These are phyloP conservation scores for Capsicum baccatum DNA, from an alignment of 257 asterid genomes.

Conservation along the genomic window DNA sequence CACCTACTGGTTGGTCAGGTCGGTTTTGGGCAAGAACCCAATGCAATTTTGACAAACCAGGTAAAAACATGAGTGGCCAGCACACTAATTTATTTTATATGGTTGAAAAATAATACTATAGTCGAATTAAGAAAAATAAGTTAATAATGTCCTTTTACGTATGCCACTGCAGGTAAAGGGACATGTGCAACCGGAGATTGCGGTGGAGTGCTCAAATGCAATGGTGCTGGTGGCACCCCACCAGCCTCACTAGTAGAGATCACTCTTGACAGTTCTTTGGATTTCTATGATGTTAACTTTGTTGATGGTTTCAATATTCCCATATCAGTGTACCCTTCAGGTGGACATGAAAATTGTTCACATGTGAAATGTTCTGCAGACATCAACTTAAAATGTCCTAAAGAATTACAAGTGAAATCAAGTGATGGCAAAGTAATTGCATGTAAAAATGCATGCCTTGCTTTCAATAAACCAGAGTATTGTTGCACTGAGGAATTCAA, in stretches of 20 bases:
- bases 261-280: slow-evolving; percentile 56
- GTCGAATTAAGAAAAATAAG: neutral
- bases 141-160: neutral
- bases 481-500: slow-evolving; percentile 61
- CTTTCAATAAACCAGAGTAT: slow-evolving; percentile 53
- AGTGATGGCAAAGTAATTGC: slow-evolving; percentile 46
- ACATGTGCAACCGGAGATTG: slow-evolving; percentile 71
- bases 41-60: slow-evolving; percentile 61
- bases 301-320: slow-evolving; percentile 64
- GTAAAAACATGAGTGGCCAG: slow-evolving; percentile 21
- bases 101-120: no score
- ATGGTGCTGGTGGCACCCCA: slow-evolving; percentile 60
- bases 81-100: no score
- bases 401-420: slow-evolving; percentile 41
- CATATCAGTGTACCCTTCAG: slow-evolving; percentile 50
- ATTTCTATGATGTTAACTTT: slow-evolving; percentile 71
- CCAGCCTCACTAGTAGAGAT: slow-evolving; percentile 76
- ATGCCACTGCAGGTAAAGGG: slow-evolving; percentile 37
- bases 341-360: slow-evolving; percentile 53
- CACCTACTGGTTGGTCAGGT: slow-evolving; percentile 81
- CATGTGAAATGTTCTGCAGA: slow-evolving; percentile 47
- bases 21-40: slow-evolving; percentile 72
- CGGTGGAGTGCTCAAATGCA: slow-evolving; percentile 51
- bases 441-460: slow-evolving; percentile 68
- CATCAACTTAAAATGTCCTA: slow-evolving; percentile 58